A percentile compares a stretch with the other conserved stretches of the same genome.
These are phyloP conservation scores for Fraxinus quadrangulata DNA, from an alignment of 257 asterid genomes.

Conservation along the genomic window DNA sequence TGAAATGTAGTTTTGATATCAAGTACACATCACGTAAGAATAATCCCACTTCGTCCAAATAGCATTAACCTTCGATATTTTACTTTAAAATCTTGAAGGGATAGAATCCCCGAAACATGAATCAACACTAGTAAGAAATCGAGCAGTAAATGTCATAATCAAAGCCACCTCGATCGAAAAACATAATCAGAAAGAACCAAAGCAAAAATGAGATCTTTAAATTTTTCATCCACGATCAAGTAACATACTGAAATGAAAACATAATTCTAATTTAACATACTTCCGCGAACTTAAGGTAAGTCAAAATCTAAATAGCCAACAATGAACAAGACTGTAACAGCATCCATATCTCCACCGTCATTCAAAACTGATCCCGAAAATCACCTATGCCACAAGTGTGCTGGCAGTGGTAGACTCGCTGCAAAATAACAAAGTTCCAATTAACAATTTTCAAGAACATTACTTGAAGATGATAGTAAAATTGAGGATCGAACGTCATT, in stretches of 20 bases:
- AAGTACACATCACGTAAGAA: too few species aligned
- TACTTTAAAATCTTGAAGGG: too few species aligned
- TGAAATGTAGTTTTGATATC: too few species aligned
- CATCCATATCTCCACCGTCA: not conserved
- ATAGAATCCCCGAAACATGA: not conserved
- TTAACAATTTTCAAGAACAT: not conserved
- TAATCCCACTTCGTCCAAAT: too few species aligned
- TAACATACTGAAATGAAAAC: conserved; percentile 15
- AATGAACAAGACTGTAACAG: not conserved
- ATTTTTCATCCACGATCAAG: conserved; percentile 19
- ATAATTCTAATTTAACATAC: not conserved
- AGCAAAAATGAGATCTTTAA: conserved; percentile 14
- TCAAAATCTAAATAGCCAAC: not conserved
- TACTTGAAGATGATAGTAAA: too few species aligned
- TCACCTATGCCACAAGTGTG: conserved; percentile 51
- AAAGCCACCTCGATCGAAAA: not conserved
- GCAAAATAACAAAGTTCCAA: conserved; percentile 8
- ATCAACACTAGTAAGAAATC: not conserved
- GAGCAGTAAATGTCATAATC: not conserved
- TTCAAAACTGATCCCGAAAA: conserved; percentile 18
- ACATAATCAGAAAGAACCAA: not conserved
- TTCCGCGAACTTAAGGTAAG: not conserved
- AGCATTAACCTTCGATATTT: too few species aligned
- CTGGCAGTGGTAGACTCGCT: conserved; percentile 58
- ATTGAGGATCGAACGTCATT: too few species aligned